Conservation (phyloP, 1,284 basidiomycete genomes). For the Schizopora paradoxa region DNA sequence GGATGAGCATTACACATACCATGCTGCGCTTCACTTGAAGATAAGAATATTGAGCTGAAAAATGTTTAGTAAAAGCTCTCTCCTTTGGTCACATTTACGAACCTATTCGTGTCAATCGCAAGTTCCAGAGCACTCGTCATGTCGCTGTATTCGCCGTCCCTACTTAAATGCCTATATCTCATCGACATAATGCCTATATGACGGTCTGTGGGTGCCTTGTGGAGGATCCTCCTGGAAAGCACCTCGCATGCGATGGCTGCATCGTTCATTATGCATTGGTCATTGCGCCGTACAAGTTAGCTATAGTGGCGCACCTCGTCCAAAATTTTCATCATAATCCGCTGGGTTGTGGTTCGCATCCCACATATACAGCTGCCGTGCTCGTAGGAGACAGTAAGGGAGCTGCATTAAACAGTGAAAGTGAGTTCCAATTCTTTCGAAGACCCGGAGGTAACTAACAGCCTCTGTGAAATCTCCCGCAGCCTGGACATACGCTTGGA, state of each 20-base stretch:
- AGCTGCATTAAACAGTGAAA: constrained; percentile 38
- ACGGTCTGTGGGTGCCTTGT: constrained; percentile 57
- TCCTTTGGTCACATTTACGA: no score
- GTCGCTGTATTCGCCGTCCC: constrained; percentile 74
- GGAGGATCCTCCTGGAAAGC: constrained; percentile 77
- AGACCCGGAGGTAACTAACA: constrained; percentile 37
- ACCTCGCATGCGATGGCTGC: constrained; percentile 82
- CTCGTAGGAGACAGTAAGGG: constrained; percentile 77
- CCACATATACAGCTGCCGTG: constrained; percentile 71
- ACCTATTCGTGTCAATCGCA: constrained; percentile 84
- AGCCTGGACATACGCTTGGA: constrained; percentile 57
- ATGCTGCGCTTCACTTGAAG: constrained; percentile 78
- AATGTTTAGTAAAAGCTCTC: neutral
- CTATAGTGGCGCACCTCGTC: constrained; percentile 50
- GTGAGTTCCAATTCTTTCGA: neutral
- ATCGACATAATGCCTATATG: constrained; percentile 70
- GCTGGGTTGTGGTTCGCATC: constrained; percentile 71
- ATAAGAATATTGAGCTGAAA: constrained; percentile 2
- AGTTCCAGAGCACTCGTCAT: constrained; percentile 74
- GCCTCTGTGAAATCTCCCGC: constrained; percentile 78
- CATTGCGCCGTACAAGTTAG: constrained; percentile 10
- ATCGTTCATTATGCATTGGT: neutral
- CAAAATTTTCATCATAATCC: constrained; percentile 81
- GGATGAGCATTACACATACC: constrained; percentile 35
- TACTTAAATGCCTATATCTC: constrained; percentile 67